phyloP scores from a whole-genome alignment of 306 rosid species.

The Gynostemma pentaphyllum region DNA sequence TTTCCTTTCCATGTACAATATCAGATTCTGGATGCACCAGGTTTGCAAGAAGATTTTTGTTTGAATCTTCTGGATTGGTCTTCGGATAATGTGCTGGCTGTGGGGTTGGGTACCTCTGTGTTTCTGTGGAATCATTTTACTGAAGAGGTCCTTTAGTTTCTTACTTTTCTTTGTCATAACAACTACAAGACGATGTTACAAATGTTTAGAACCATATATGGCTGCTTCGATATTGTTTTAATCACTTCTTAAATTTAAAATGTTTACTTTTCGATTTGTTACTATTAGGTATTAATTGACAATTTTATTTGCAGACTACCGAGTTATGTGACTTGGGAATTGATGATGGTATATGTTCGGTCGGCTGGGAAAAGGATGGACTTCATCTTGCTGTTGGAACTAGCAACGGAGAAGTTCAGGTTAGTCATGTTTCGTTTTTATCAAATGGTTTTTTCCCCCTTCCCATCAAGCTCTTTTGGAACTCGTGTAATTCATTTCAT shows the following conservation, averaged over 20 bases:
- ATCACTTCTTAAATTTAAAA: not conserved
- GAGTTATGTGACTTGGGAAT: conserved; percentile 88
- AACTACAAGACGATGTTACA: not conserved
- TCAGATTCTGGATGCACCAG: conserved; percentile 96
- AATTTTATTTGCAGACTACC: conserved; percentile 96
- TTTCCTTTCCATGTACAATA: too few relatives aligned
- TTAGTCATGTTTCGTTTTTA: conserved; percentile 17
- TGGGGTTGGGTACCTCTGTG: conserved; percentile 90
- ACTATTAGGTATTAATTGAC: not conserved
- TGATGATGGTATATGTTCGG: conserved; percentile 89
- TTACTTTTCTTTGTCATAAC: not conserved
- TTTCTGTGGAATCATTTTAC: conserved; percentile 98
- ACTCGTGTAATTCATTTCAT: not conserved
- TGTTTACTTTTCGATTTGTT: not conserved
- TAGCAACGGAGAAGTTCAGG: conserved; percentile 90
- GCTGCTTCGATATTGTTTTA: not conserved
- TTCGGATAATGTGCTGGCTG: conserved; percentile 83
- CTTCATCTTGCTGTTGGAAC: conserved; percentile 96
- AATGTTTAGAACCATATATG: not conserved
- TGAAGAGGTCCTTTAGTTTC: conserved; percentile 50
- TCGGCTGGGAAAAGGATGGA: conserved; percentile 97
- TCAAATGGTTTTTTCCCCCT: not conserved
- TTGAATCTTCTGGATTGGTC: conserved; percentile 98
- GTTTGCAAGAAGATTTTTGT: conserved; percentile 91
- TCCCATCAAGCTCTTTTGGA: not conserved